Conservation (phyloP, 306 rosid genomes). For the Castanea crenata region DNA sequence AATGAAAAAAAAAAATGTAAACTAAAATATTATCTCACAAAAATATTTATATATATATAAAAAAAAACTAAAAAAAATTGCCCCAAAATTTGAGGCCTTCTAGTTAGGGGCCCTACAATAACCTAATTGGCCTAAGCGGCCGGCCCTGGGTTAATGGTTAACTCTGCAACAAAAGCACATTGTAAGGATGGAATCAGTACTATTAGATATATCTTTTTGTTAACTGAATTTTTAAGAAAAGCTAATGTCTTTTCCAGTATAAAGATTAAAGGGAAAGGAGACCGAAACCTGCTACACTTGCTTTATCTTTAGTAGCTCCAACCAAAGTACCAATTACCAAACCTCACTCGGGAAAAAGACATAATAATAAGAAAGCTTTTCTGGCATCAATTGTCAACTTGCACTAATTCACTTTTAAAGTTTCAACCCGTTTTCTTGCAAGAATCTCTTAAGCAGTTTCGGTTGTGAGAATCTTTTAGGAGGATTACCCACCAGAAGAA, state of each 20-base stretch:
- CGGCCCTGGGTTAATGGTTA: not conserved
- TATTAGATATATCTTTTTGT: not conserved
- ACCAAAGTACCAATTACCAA: conserved; percentile 15
- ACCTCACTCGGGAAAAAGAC: not conserved
- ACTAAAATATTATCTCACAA: too few species aligned
- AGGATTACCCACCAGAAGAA: too few species aligned
- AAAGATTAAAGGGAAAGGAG: not conserved
- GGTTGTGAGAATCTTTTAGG: not conserved
- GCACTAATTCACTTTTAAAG: conserved; percentile 14
- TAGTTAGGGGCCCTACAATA: too few species aligned
- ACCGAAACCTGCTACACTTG: conserved; percentile 21
- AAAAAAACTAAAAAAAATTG: too few species aligned
- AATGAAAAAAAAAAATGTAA: too few species aligned
- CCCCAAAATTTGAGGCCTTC: too few species aligned
- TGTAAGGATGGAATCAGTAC: not conserved
- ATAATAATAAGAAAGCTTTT: not conserved
- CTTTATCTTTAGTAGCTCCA: conserved; percentile 26
- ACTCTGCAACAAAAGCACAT: not conserved
- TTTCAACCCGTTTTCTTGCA: not conserved
- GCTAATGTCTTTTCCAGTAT: not conserved
- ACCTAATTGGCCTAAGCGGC: too few species aligned
- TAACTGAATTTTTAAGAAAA: not conserved
- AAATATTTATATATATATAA: too few species aligned
- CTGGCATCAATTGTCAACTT: not conserved
- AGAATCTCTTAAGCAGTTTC: not conserved